Evolutionary conservation across 106 monocot genomes (phyloP).

Genomic region (Xerophyta viscosa): DNA sequence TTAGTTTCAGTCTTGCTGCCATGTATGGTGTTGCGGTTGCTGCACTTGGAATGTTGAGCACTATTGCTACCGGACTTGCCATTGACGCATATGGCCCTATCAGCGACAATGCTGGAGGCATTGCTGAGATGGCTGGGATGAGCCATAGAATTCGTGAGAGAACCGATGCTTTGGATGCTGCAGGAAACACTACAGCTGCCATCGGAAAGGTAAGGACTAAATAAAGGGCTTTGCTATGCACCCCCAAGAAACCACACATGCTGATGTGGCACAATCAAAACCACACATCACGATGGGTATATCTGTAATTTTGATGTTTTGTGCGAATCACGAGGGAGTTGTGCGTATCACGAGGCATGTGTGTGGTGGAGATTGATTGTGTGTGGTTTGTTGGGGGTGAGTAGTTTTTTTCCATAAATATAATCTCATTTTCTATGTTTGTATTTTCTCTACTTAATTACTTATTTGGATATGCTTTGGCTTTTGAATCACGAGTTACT

Average conservation of each 20-base stretch:
- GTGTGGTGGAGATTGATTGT: no score
- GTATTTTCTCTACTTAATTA: not conserved
- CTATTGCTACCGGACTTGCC: slow-evolving; percentile 34
- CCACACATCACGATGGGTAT: no score
- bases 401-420: no score
- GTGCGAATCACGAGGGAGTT: no score
- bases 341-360: no score
- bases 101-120: slow-evolving; percentile 40
- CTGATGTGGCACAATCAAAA: no score
- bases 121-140: slow-evolving; percentile 45
- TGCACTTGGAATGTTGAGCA: slow-evolving; percentile 40
- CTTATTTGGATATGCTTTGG: not conserved
- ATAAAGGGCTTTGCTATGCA: no score
- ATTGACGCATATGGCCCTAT: slow-evolving; percentile 42
- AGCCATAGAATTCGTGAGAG: slow-evolving; percentile 35
- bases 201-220: slow-evolving; percentile 42
- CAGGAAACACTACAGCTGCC: slow-evolving; percentile 40
- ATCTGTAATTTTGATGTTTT: no score
- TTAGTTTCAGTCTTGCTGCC: slow-evolving; percentile 33
- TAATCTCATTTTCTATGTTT: no score
- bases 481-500: not conserved
- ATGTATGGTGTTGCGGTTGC: slow-evolving; percentile 43
- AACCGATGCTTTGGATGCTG: slow-evolving; percentile 36
- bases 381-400: no score
- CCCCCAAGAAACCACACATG: no score